Evolutionary conservation across 352 stramenopile genomes (phyloP).

Genomic region (Phytophthora hybrid): DNA sequence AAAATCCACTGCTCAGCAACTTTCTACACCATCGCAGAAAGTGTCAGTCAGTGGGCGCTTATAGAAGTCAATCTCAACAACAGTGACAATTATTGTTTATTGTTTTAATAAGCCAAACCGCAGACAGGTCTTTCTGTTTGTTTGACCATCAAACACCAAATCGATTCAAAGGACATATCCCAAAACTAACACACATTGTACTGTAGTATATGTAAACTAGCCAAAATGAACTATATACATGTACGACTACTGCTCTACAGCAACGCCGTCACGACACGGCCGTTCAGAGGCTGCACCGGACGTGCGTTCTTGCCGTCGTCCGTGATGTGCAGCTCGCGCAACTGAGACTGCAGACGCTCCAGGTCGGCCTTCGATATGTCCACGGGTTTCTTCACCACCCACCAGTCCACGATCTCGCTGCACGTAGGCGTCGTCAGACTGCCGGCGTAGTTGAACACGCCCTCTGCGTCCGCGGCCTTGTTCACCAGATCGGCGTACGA

Average conservation of each 20-base stretch:
- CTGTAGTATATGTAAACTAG: too few species aligned
- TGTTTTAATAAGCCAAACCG: too few species aligned
- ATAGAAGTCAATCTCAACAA: too few species aligned
- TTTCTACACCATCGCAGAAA: too few species aligned
- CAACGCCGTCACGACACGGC: conserved; percentile 22
- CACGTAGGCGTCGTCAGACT: conserved; percentile 66
- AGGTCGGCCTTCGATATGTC: conserved; percentile 45
- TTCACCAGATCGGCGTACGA: conserved; percentile 35
- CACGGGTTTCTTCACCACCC: conserved; percentile 56
- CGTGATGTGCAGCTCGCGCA: conserved; percentile 35
- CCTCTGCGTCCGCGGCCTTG: conserved; percentile 13
- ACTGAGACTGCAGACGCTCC: conserved; percentile 31
- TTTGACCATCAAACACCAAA: too few species aligned
- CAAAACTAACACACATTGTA: too few species aligned
- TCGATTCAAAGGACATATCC: too few species aligned
- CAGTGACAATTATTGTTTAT: too few species aligned
- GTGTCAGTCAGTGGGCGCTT: too few species aligned
- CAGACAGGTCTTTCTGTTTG: too few species aligned
- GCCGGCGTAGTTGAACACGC: conserved; percentile 60
- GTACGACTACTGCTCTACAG: not conserved
- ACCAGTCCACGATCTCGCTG: conserved; percentile 61
- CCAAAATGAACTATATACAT: too few species aligned
- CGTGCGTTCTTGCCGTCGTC: conserved; percentile 47
- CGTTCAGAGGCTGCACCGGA: conserved; percentile 49
- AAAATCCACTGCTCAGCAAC: too few species aligned